Conservation (phyloP, 1,284 basidiomycete genomes). For the Pholiota adiposa region DNA sequence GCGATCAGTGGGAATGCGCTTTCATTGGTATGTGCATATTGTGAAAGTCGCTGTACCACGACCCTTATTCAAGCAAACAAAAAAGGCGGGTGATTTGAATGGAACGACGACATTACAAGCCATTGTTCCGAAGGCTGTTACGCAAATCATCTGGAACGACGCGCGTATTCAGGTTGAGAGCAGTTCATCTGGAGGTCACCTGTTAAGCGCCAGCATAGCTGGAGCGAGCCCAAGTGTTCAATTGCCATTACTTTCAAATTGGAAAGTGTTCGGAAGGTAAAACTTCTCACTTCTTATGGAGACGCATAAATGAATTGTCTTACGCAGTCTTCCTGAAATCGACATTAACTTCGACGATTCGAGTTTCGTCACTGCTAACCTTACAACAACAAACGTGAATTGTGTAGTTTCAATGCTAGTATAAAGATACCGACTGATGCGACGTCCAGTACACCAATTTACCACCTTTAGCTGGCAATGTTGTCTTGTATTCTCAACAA, state of each 20-base stretch:
- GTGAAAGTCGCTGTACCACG: background rate
- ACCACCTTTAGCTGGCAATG: conserved; percentile 43
- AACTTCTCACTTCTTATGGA: background rate
- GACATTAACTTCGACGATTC: conserved; percentile 50
- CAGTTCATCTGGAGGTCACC: conserved; percentile 31
- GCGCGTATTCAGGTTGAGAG: conserved; percentile 24
- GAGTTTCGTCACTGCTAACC: conserved; percentile 42
- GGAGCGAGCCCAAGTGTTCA: conserved; percentile 15
- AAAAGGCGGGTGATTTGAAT: conserved; percentile 51
- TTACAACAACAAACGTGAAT: conserved; percentile 47
- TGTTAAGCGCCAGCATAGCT: conserved; percentile 32
- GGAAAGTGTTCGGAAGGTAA: conserved; percentile 54
- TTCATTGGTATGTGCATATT: conserved; percentile 33
- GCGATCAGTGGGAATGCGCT: conserved; percentile 39
- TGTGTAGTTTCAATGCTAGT: too few relatives aligned
- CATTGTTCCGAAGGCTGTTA: conserved; percentile 43
- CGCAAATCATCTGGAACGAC: conserved; percentile 50
- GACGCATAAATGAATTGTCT: background rate
- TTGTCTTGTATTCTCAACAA: conserved; percentile 54
- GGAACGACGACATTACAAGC: conserved; percentile 48
- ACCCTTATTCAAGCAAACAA: background rate
- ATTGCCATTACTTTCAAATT: conserved; percentile 41
- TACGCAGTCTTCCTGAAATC: conserved; percentile 52
- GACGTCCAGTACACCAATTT: conserved; percentile 48
- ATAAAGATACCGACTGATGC: too few relatives aligned